Evolutionary conservation across 2,329 filamentous ascomycete species (phyloP), one percentile per base, ranked within the genome.

Genomic region (Furcasterigmium sp.): DNA sequence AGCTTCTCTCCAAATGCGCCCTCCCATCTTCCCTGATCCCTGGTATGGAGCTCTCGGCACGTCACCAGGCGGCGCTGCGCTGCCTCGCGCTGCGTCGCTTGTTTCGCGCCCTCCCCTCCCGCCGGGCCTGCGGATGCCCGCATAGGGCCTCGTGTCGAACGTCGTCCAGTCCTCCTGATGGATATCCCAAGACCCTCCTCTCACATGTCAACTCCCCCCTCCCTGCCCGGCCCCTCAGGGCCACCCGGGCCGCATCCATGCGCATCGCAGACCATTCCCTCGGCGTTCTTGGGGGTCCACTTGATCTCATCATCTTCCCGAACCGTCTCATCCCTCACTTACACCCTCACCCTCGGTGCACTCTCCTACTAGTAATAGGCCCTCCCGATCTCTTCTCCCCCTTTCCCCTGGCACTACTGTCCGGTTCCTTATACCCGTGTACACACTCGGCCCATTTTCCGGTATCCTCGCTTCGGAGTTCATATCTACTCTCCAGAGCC

Each of bases 241-340:
- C 11, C 18, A 13, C 20, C n/a, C 8, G 25, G 13, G 21, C 17
- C n/a, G n/a, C n/a, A 26, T 26, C 23, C 23, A 26, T 26, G 43
- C 46, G 32, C 23, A 46, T 44, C 35, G 41, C 43, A 10, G 46
- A 40, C 19, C 44, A 34, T 14, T 32, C 25, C 36, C 32, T 15
- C n/a, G 11, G 9, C 32, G 36, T 44, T 39, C 46, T 29, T 32
- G 46, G 46, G 48, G 46, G 43, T 45, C 48, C 48, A 46, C 44
- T 46, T 44, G 43, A 44, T 48, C 42, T 46, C 46, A 48, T 47
- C 38, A 40, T 30, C 26, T 18, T 32, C 38, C 19, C 26, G 20
- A 18, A 9, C n/a, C 32, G 8, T 15, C 32, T 35, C 32, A 10
- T 17, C 7, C 32, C 15, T 18, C 32, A 17, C 9, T 17, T 17